Evolutionary conservation across 352 stramenopile species (phyloP).

Genomic region (Phytophthora chlamydospora): DNA sequence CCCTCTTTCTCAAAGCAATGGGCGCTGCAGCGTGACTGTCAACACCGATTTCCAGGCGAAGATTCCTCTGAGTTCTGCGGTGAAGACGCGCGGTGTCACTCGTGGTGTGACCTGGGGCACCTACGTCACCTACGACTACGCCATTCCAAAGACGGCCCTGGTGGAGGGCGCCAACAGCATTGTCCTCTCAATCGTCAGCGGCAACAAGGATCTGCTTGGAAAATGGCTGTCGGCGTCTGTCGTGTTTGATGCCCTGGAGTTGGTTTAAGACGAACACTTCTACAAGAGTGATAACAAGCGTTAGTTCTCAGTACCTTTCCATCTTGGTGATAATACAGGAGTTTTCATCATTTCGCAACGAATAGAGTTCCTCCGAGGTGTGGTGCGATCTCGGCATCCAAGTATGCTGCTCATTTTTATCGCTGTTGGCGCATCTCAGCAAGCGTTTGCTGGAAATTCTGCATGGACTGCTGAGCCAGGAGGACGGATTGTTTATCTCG

Average conservation of each 20-base stretch:
- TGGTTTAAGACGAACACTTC: constrained; percentile 25
- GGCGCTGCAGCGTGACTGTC: constrained; percentile 42
- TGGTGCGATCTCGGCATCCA: too few relatives aligned
- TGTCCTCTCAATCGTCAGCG: constrained; percentile 48
- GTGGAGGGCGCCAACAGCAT: constrained; percentile 45
- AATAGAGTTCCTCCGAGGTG: too few relatives aligned
- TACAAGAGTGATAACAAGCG: too few relatives aligned
- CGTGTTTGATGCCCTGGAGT: constrained; percentile 57
- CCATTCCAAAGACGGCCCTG: constrained; percentile 45
- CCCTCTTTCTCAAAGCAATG: constrained; percentile 49
- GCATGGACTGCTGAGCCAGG: constrained; percentile 54
- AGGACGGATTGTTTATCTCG: constrained; percentile 21
- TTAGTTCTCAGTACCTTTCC: background rate
- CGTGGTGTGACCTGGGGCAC: constrained; percentile 50
- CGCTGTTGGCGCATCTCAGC: constrained; percentile 25
- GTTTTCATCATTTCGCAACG: too few relatives aligned
- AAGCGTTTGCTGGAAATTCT: constrained; percentile 47
- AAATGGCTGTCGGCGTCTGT: constrained; percentile 52
- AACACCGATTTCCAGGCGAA: constrained; percentile 50
- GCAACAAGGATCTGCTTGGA: constrained; percentile 42
- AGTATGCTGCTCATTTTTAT: background rate
- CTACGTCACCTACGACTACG: constrained; percentile 58
- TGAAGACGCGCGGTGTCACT: constrained; percentile 59
- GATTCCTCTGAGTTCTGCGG: constrained; percentile 33
- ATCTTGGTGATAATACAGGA: too few relatives aligned